Conservation (phyloP, 1,284 basidiomycete genomes). For the Bondarzewia mesenterica region DNA sequence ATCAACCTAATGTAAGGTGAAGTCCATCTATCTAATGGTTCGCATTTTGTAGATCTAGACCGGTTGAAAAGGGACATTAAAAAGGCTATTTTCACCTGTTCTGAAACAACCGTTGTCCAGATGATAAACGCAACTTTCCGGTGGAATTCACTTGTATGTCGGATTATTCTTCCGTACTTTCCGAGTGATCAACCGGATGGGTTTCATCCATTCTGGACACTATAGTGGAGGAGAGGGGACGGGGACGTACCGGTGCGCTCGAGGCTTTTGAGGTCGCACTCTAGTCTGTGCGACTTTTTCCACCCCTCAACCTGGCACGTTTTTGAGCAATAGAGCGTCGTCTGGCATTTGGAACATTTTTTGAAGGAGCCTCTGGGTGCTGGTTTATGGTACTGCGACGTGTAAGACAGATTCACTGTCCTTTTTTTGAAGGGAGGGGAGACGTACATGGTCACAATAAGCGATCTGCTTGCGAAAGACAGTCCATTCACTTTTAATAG, state of each 20-base stretch:
- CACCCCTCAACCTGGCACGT: conserved; percentile 28
- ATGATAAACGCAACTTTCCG: too few species aligned
- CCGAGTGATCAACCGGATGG: too few species aligned
- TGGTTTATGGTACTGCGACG: conserved; percentile 27
- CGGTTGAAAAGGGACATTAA: too few species aligned
- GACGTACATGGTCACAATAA: conserved; percentile 28
- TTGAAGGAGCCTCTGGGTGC: conserved; percentile 26
- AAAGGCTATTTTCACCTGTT: too few species aligned
- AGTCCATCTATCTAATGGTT: too few species aligned
- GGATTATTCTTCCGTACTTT: too few species aligned
- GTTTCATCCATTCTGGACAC: neutral
- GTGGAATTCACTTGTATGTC: too few species aligned
- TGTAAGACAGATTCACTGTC: neutral
- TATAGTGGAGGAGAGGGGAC: neutral
- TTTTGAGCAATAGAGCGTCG: conserved; percentile 31
- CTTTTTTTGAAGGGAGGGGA: conserved; percentile 9
- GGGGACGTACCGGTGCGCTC: conserved; percentile 24
- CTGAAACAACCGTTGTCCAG: too few species aligned
- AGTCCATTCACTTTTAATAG: conserved; percentile 18
- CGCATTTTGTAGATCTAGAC: too few species aligned
- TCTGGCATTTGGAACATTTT: conserved; percentile 26
- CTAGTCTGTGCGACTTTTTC: conserved; percentile 29
- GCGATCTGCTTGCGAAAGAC: conserved; percentile 20
- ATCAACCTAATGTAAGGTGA: too few species aligned
- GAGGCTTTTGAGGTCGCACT: conserved; percentile 30